A percentile compares a stretch with the other conserved stretches of the same genome.
Conservation (phyloP, 2,329 filamentous ascomycete genomes). For the Plenodomus tracheiphilus region DNA sequence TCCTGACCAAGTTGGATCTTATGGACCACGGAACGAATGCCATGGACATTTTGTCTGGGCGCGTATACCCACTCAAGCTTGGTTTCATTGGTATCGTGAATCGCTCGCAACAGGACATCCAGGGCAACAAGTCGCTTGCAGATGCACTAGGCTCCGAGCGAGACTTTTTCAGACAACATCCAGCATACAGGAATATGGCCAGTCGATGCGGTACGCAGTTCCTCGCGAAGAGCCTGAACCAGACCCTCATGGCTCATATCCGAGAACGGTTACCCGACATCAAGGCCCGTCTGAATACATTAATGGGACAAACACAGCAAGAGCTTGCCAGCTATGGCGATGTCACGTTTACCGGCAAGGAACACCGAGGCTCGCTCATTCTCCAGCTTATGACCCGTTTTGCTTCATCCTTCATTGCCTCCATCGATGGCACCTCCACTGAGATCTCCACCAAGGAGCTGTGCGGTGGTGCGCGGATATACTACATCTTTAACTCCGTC, state of each 20-base stretch:
- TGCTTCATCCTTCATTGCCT: slow-evolving; percentile 95
- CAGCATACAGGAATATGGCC: slow-evolving; percentile 95
- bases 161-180: slow-evolving; percentile 97
- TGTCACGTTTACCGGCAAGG: slow-evolving; percentile 95
- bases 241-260: slow-evolving; percentile 94
- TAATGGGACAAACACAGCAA: slow-evolving; percentile 99
- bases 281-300: slow-evolving; percentile 93
- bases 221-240: slow-evolving; percentile 91
- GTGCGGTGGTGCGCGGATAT: slow-evolving; percentile 91
- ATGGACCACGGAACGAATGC: slow-evolving; percentile 99
- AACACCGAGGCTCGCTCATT: slow-evolving; percentile 92
- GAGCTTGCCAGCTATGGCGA: slow-evolving; percentile 97
- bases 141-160: slow-evolving; percentile 87
- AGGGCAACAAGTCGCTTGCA: slow-evolving; percentile 90
- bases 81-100: slow-evolving; percentile 99
- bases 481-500: slow-evolving; percentile 99
- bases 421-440: slow-evolving; percentile 96
- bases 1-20: slow-evolving; percentile 93
- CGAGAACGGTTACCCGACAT: slow-evolving; percentile 95
- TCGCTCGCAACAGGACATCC: slow-evolving; percentile 96
- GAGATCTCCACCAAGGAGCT: slow-evolving; percentile 99
- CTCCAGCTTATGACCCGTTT: slow-evolving; percentile 98
- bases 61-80: slow-evolving; percentile 94
- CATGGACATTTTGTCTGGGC: slow-evolving; percentile 93
- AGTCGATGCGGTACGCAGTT: slow-evolving; percentile 91